A percentile compares a stretch with the other conserved stretches of the same genome.
Evolutionary conservation across 1,139 yeast genomes (phyloP).

Genomic region (Debaryomyces sp.): DNA sequence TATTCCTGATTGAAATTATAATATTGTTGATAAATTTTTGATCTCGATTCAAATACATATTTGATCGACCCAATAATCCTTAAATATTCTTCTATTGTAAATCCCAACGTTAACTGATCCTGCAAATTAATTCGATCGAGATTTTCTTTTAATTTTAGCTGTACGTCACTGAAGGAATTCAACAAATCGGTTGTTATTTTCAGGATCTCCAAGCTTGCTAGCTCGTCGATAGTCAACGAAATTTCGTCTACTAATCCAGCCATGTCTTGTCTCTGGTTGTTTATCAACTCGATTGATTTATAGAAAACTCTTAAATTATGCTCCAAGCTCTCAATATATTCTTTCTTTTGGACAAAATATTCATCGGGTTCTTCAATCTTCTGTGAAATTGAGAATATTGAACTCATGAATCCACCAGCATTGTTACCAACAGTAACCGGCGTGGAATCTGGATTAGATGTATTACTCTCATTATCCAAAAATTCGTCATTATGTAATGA

Average conservation of each 20-base stretch:
- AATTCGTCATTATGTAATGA: constrained; percentile 46
- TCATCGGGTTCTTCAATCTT: constrained; percentile 79
- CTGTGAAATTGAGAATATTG: constrained; percentile 57
- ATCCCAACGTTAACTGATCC: constrained; percentile 84
- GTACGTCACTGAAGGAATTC: constrained; percentile 66
- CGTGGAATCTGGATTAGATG: constrained; percentile 22
- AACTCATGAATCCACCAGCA: constrained; percentile 62
- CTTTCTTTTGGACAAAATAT: constrained; percentile 70
- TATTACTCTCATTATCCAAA: constrained; percentile 35
- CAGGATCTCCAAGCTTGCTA: constrained; percentile 78
- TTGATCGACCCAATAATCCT: constrained; percentile 78
- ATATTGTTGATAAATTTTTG: constrained; percentile 65
- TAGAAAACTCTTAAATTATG: constrained; percentile 69
- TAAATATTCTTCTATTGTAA: constrained; percentile 85
- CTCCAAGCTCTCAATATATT: constrained; percentile 73
- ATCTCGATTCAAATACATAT: constrained; percentile 74
- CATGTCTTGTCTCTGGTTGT: constrained; percentile 75
- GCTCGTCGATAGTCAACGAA: constrained; percentile 64
- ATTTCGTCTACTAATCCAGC: constrained; percentile 47
- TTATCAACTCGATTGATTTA: constrained; percentile 73
- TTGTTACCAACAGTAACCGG: constrained; percentile 16
- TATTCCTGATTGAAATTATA: constrained; percentile 49
- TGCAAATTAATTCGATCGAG: constrained; percentile 81
- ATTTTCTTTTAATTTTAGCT: constrained; percentile 69
- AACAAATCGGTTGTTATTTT: constrained; percentile 61